Percentiles rank a stretch among this genome's conserved stretches.
These are phyloP conservation scores for Euphrasia confusa DNA, from an alignment of 257 asterid species.

Conservation along the genomic window DNA sequence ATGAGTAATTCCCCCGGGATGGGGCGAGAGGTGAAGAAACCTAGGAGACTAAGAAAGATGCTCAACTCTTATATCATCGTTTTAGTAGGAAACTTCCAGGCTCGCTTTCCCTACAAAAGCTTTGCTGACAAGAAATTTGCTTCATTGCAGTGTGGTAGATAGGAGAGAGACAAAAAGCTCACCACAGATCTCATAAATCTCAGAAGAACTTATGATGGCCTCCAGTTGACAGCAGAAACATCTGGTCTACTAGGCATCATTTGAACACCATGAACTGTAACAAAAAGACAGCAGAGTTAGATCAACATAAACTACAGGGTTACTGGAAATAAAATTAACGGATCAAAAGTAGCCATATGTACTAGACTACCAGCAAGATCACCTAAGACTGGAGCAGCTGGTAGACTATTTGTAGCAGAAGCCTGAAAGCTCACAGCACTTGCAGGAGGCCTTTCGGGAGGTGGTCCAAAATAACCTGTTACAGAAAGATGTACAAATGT, in stretches of 20 bases:
- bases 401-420: constrained; percentile 33
- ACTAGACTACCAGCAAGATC: constrained; percentile 21
- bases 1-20: too few species aligned
- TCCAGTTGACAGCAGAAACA: constrained; percentile 40
- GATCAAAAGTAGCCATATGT: constrained; percentile 21
- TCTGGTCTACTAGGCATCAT: constrained; percentile 39
- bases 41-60: too few species aligned
- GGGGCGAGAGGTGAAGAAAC: too few species aligned
- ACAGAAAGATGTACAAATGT: constrained; percentile 19
- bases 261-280: constrained; percentile 42
- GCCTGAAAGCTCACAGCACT: constrained; percentile 28
- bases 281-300: constrained; percentile 24
- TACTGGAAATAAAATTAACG: neutral
- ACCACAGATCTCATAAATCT: constrained; percentile 27
- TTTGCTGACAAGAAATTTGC: constrained; percentile 15
- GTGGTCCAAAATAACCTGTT: constrained; percentile 39
- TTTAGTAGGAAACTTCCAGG: neutral
- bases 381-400: constrained; percentile 37
- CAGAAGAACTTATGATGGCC: constrained; percentile 33
- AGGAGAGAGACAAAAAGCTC: constrained; percentile 27
- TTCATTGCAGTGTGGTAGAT: constrained; percentile 1
- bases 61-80: too few species aligned
- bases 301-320: constrained; percentile 21
- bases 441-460: constrained; percentile 37
- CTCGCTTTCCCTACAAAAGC: constrained; percentile 12